Evolutionary conservation across 2,329 filamentous ascomycete genomes (phyloP), one percentile per base, ranked within the genome.

Genomic region (Scedosporium minutisporum): DNA sequence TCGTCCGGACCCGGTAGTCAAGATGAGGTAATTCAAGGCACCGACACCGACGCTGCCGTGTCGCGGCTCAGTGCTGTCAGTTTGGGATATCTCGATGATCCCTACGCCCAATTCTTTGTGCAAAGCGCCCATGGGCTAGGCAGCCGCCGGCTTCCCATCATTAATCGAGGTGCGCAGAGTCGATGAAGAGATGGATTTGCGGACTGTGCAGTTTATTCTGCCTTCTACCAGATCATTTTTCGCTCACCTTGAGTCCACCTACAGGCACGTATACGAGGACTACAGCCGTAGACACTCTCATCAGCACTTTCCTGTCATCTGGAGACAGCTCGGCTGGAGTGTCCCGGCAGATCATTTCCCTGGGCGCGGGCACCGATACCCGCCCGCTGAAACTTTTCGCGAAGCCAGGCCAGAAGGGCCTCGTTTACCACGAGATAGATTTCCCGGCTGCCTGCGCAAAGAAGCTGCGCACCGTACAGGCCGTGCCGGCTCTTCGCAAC

Each of bases 321-420:
- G 68, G 69, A 44, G 68, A 71, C 23, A 65, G 68, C 2, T 72
- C 76, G 4, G n/a, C 21, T 27, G 57, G 25, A 25, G 29, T 68
- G 3, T 66, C 66, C 1, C 85, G 84, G 65, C 95, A 99, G 72
- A 91, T 99, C 64, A 82, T 99, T 65, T 97, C 93, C 0, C 82
- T 99, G 0, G 95, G 95, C 33, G 93, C 95, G 16, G 95, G 95
- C 25, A 96, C 93, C 10, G 95, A 99, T 72, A 97, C 95, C 6
- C 85, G 95, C 16, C 88, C 87, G 64, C 92, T 97, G 70, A 87
- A 91, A 21, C 77, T 97, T 1, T 81, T 90, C 64, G 75, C 83
- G 7, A 72, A 76, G 16, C 72, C 77, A 0, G 63, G 65, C 23
- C 65, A 69, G 4, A 63, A 69, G 14, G 69, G 74, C 12, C 73